phyloP scores from a whole-genome alignment of 2,329 filamentous ascomycete species.

The Stagonosporopsis chrysanthemi region DNA sequence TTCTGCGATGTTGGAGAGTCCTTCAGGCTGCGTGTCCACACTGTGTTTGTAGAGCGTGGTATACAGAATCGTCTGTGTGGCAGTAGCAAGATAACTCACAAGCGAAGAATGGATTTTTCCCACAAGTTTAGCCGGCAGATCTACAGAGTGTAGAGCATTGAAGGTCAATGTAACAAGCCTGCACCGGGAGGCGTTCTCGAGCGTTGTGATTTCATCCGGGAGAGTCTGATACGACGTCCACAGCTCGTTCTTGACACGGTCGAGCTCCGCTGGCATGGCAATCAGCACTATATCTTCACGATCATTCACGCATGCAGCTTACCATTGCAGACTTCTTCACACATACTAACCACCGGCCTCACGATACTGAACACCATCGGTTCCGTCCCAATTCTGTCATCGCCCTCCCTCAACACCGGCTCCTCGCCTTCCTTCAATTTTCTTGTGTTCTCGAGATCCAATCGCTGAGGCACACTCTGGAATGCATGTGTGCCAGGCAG shows the following conservation, averaged over 20 bases:
- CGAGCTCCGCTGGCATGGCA: not conserved
- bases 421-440: conserved; percentile 10
- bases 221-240: conserved; percentile 7
- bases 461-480: not conserved
- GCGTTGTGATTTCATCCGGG: not conserved
- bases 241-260: not conserved
- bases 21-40: not conserved
- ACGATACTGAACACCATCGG: conserved; percentile 16
- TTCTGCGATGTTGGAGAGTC: not conserved
- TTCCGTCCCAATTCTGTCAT: conserved; percentile 2
- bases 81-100: not conserved
- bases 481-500: conserved; percentile 2
- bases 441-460: conserved; percentile 22
- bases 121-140: not conserved
- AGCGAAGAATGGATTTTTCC: not conserved
- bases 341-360: conserved; percentile 8
- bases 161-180: conserved; percentile 10
- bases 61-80: not conserved
- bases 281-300: not conserved
- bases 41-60: conserved; percentile 7
- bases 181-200: not conserved
- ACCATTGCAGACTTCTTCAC: conserved; percentile 4
- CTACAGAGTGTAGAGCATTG: too few relatives aligned
- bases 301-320: not conserved
- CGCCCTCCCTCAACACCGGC: not conserved